A percentile compares a stretch with the other conserved stretches of the same genome.
Conservation (phyloP, 345 rosid species). For the Ceriops tagal region DNA sequence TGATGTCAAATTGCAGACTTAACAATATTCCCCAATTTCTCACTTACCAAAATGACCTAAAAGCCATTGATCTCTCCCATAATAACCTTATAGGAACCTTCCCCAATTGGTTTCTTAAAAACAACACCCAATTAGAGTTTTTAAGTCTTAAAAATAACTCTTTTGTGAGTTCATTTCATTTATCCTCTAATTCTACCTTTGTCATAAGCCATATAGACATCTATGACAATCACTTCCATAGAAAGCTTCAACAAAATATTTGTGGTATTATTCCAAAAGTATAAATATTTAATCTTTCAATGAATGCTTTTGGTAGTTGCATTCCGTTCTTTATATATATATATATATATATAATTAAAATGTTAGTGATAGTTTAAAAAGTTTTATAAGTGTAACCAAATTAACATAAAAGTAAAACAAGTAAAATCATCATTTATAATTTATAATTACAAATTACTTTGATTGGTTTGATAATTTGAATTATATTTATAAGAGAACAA, state of each 20-base stretch:
- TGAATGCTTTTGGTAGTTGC: background rate
- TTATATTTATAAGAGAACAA: too few relatives aligned
- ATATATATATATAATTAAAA: too few relatives aligned
- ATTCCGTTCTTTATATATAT: background rate
- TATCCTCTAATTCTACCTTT: too few relatives aligned
- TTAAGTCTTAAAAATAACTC: background rate
- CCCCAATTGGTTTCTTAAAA: conserved; percentile 6
- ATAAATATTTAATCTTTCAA: background rate
- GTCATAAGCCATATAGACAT: background rate
- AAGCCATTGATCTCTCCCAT: background rate
- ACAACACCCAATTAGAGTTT: background rate
- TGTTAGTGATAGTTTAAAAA: too few relatives aligned
- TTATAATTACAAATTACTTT: too few relatives aligned
- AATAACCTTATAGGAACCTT: background rate
- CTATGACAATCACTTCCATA: background rate
- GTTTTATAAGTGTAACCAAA: too few relatives aligned
- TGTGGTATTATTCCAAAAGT: background rate
- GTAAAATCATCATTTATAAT: too few relatives aligned
- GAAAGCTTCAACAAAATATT: background rate
- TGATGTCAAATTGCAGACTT: background rate
- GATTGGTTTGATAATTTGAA: too few relatives aligned
- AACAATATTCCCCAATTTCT: background rate
- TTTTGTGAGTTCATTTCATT: background rate
- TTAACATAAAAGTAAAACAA: too few relatives aligned
- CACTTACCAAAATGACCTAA: background rate